These are phyloP conservation scores for Septoria petroselini DNA, from an alignment of 2,329 filamentous ascomycete species.

Conservation along the genomic window DNA sequence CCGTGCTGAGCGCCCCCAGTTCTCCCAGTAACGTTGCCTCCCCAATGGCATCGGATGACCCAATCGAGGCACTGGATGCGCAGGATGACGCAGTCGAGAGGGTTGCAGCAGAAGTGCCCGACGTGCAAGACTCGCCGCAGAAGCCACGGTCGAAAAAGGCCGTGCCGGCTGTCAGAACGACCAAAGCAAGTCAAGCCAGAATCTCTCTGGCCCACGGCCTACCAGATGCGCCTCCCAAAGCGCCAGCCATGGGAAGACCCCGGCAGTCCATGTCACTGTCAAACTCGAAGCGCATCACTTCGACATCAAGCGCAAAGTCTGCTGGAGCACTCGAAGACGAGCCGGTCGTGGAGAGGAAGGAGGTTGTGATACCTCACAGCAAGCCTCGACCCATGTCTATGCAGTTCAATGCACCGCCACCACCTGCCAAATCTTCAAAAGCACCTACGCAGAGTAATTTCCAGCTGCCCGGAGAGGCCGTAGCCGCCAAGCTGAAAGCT, in stretches of 20 bases:
- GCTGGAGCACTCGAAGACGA: constrained; percentile 5
- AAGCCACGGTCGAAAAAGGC: constrained; percentile 29
- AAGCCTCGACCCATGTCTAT: constrained; percentile 49
- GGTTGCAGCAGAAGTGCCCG: constrained; percentile 36
- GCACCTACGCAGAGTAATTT: constrained; percentile 52
- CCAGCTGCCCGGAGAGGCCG: constrained; percentile 52
- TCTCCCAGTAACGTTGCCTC: neutral
- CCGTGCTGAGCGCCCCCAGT: constrained; percentile 23
- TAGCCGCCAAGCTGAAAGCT: constrained; percentile 54
- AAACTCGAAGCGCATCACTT: constrained; percentile 21
- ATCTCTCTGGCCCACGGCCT: constrained; percentile 33
- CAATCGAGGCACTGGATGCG: constrained; percentile 51
- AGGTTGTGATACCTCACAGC: constrained; percentile 38
- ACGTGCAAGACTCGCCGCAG: constrained; percentile 34
- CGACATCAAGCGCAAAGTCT: constrained; percentile 21
- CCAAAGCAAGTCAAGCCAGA: constrained; percentile 35
- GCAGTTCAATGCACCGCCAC: constrained; percentile 48
- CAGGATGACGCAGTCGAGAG: constrained; percentile 53
- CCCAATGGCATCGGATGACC: constrained; percentile 40
- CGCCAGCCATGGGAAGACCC: constrained; percentile 20
- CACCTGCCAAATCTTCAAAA: constrained; percentile 50
- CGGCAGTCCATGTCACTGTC: constrained; percentile 21
- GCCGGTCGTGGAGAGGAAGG: constrained; percentile 25
- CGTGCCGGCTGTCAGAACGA: constrained; percentile 32
- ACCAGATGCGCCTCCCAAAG: constrained; percentile 26